A percentile compares a stretch with the other conserved stretches of the same genome.
Evolutionary conservation across 75 land plant genomes (phyloP).

Genomic region (Cryptomeria japonica): DNA sequence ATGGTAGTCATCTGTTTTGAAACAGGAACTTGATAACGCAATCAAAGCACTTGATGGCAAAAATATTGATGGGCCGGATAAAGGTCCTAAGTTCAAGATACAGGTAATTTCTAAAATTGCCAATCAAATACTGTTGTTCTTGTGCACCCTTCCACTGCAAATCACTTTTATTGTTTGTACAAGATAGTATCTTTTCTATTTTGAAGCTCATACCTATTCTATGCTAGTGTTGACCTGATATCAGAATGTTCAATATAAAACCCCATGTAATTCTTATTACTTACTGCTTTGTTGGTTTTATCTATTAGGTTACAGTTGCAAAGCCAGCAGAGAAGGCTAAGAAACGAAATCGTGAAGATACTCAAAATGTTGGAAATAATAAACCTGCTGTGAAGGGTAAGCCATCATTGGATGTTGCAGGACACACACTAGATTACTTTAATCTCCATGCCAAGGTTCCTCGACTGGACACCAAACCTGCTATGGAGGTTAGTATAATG

Average conservation of each 20-base stretch:
- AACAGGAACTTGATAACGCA: conserved; percentile 44
- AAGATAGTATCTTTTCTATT: background rate
- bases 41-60: conserved; percentile 44
- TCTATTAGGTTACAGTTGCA: conserved; percentile 36
- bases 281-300: background rate
- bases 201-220: background rate
- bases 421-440: background rate
- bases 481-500: conserved; percentile 18
- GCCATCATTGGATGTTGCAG: background rate
- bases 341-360: conserved; percentile 33
- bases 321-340: conserved; percentile 31
- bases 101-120: conserved; percentile 16
- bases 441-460: conserved; percentile 13
- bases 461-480: background rate
- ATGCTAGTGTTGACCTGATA: background rate
- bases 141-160: background rate
- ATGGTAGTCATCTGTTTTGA: background rate
- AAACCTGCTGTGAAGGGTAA: conserved; percentile 11
- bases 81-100: conserved; percentile 26
- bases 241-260: background rate
- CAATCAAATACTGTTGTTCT: background rate
- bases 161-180: background rate
- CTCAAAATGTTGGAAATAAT: conserved; percentile 7
- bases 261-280: background rate
- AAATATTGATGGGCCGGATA: conserved; percentile 30